Base-by-base conservation (phyloP, 495 filamentous ascomycete genomes). In the Aspergillus avenaceus region DNA sequence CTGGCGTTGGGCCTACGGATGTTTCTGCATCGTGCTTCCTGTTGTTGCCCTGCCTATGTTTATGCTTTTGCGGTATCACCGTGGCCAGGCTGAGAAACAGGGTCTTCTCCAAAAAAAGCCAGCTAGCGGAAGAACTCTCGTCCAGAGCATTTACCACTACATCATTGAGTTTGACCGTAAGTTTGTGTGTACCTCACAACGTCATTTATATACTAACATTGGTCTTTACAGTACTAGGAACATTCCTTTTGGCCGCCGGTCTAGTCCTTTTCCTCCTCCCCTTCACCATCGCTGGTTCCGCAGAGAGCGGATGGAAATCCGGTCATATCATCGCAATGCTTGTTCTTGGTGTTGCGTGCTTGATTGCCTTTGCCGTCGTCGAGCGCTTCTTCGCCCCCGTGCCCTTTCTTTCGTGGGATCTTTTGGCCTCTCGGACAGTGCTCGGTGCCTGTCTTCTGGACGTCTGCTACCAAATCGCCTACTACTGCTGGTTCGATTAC, bases 1-100 rank as follows among this genome's bases (percentile, higher is more conserved):
- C 26, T 86, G 75, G 70, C 69, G 80, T 50, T 87, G 84, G 84
- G 75, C 67, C 4, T 85, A 77, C 49, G 83, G 82, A 36, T 67
- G 70, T 19, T 83, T 83, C 52, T 64, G 73, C 49, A 84, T 87
- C 55, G 67, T 84, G 53, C 71, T 76, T 2, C 82, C 81, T 0
- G 45, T 77, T 31, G 64, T 81, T 45, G 77, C 74, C 29, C 27
- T 71, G 12, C 82, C 82, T 4, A 61, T 85, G 18, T 61, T 63
- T 14, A 25, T 54, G 7, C 59, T 82, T 8, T 78, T 83, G 34
- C 67, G 64, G 43, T 56, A 67, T 45, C 80, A 85, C 58, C 66
- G 74, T 36, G 63, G 61, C 41, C 81, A 85, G 57, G 85, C 84
- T n/a, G 68, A 73, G 55, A 68, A 60, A 46, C 50, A 57, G 3